Evolutionary conservation across 2,329 filamentous ascomycete genomes (phyloP).

Genomic region (Fusarium albidum): DNA sequence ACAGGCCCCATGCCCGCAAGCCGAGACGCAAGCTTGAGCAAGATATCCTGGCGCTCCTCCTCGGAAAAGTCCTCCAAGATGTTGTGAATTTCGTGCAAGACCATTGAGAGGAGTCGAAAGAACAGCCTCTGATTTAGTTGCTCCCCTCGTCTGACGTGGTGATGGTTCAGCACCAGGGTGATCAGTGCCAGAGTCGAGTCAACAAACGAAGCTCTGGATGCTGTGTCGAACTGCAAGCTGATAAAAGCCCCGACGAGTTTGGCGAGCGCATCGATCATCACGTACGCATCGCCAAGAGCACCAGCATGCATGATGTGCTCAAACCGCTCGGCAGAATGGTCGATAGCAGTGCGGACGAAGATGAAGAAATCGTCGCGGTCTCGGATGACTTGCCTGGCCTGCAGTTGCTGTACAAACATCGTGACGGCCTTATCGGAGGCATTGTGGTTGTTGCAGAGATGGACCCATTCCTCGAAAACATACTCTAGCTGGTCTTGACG

Average conservation of each 20-base stretch:
- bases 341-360: constrained; percentile 84
- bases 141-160: constrained; percentile 82
- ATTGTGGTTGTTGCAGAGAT: constrained; percentile 79
- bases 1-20: constrained; percentile 79
- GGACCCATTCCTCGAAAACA: constrained; percentile 94
- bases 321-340: constrained; percentile 79
- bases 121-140: constrained; percentile 89
- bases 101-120: constrained; percentile 84
- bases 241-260: constrained; percentile 82
- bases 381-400: constrained; percentile 75
- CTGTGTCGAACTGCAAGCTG: constrained; percentile 71
- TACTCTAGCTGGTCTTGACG: constrained; percentile 90
- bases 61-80: constrained; percentile 66
- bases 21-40: constrained; percentile 74
- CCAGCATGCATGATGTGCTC: constrained; percentile 74
- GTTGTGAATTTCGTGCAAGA: constrained; percentile 77
- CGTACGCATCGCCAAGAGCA: constrained; percentile 64
- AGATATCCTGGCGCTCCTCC: constrained; percentile 72
- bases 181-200: constrained; percentile 81
- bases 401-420: constrained; percentile 86
- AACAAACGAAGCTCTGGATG: constrained; percentile 73
- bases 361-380: constrained; percentile 78
- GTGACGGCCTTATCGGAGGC: constrained; percentile 75
- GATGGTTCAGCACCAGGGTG: constrained; percentile 83
- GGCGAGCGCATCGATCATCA: constrained; percentile 80